These are phyloP conservation scores for Talaromyces sp. DNA, from an alignment of 2,329 filamentous ascomycete species.

Conservation along the genomic window DNA sequence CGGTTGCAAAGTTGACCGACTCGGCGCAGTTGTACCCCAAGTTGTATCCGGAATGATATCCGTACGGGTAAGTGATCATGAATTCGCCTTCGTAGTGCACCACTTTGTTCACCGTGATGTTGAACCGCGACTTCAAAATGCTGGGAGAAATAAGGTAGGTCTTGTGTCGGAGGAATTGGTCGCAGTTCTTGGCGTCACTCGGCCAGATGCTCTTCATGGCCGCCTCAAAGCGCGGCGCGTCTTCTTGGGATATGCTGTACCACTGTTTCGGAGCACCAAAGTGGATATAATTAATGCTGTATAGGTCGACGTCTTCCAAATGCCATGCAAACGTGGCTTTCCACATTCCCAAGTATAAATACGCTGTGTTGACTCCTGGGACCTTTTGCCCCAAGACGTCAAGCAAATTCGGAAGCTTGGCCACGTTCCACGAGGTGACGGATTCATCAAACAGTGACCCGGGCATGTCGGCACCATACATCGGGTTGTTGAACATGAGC, in stretches of 20 bases:
- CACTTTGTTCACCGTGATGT: conserved; percentile 92
- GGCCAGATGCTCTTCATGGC: conserved; percentile 97
- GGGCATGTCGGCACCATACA: conserved; percentile 95
- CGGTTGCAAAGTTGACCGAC: conserved; percentile 95
- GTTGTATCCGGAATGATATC: conserved; percentile 97
- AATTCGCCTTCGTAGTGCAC: conserved; percentile 97
- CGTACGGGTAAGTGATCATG: conserved; percentile 96
- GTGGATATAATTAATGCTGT: conserved; percentile 99
- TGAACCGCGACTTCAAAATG: conserved; percentile 78
- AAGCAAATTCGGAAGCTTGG: conserved; percentile 86
- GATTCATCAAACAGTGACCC: conserved; percentile 88
- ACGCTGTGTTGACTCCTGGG: conserved; percentile 95
- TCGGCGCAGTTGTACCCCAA: conserved; percentile 98
- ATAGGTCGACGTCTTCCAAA: conserved; percentile 94
- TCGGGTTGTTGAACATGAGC: conserved; percentile 84
- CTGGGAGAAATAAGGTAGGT: conserved; percentile 93
- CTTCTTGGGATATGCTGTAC: conserved; percentile 97
- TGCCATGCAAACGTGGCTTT: conserved; percentile 99
- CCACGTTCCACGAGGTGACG: conserved; percentile 85
- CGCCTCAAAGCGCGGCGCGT: conserved; percentile 84
- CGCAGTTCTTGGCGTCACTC: conserved; percentile 88
- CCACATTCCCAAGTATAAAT: conserved; percentile 98
- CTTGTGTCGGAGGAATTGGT: conserved; percentile 95
- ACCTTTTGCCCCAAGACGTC: conserved; percentile 94
- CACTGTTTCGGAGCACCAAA: conserved; percentile 98